phyloP scores from a whole-genome alignment of 164 flowering plant genomes.

The Tetrastigma voinierianum region DNA sequence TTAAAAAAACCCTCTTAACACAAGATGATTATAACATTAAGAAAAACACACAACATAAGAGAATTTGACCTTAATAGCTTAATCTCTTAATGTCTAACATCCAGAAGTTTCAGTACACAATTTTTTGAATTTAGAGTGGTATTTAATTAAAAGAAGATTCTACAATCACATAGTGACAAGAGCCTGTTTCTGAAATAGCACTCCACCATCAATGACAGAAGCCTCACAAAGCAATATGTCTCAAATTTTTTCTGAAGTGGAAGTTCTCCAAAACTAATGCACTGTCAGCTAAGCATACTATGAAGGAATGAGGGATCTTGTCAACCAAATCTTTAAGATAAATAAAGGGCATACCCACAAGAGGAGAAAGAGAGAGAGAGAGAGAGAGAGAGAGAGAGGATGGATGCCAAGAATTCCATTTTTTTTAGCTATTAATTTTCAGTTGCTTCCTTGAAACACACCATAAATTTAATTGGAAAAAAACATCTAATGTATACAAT shows the following conservation, averaged over 20 bases:
- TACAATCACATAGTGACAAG: background rate
- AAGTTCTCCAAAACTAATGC: background rate
- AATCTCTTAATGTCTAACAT: background rate
- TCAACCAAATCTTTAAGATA: background rate
- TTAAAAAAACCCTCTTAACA: constrained; percentile 8
- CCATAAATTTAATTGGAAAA: no score
- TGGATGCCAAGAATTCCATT: no score
- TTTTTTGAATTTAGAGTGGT: background rate
- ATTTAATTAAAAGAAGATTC: background rate
- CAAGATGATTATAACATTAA: background rate
- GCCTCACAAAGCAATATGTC: background rate
- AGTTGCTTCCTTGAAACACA: no score
- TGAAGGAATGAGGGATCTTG: background rate
- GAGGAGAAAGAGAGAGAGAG: no score
- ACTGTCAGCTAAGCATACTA: background rate
- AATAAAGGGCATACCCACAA: background rate
- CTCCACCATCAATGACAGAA: background rate
- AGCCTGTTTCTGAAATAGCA: background rate
- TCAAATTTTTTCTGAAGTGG: background rate
- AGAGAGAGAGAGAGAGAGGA: background rate
- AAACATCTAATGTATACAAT: no score
- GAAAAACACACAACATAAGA: background rate
- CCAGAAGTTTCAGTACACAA: background rate
- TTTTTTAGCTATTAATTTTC: no score
- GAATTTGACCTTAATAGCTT: background rate